Conservation (phyloP, 306 rosid genomes). For the Cajanus cajan region DNA sequence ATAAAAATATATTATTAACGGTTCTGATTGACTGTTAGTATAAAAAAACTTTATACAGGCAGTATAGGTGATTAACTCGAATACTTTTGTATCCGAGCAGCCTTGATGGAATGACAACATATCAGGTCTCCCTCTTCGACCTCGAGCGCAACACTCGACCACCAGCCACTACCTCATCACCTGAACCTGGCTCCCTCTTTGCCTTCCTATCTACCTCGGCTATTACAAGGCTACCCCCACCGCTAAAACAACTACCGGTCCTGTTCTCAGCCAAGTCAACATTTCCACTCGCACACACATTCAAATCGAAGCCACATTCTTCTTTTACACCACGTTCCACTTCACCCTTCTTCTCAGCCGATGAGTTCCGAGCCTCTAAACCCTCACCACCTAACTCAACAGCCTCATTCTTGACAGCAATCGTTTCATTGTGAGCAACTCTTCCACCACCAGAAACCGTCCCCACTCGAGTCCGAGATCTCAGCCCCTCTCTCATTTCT, state of each 20-base stretch:
- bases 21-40: no score
- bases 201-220: constrained; percentile 27
- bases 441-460: no score
- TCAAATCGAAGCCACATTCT: constrained; percentile 36
- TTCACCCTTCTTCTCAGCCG: constrained; percentile 30
- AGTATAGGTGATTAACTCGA: no score
- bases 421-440: no score
- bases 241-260: constrained; percentile 34
- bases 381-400: constrained; percentile 36
- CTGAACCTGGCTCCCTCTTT: constrained; percentile 27
- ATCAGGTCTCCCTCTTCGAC: constrained; percentile 62
- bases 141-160: constrained; percentile 69
- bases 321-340: constrained; percentile 22
- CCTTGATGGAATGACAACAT: constrained; percentile 93
- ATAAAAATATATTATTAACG: no score
- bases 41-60: no score
- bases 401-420: constrained; percentile 24
- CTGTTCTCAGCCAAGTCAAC: constrained; percentile 43
- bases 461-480: constrained; percentile 50
- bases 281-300: constrained; percentile 26
- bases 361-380: constrained; percentile 10
- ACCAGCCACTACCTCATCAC: constrained; percentile 27
- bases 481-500: constrained; percentile 74
- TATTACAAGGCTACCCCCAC: constrained; percentile 13
- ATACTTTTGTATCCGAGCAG: constrained; percentile 81